Conservation (phyloP, 371 early-diverging fungal genomes). For the Capillidium heterosporum region DNA sequence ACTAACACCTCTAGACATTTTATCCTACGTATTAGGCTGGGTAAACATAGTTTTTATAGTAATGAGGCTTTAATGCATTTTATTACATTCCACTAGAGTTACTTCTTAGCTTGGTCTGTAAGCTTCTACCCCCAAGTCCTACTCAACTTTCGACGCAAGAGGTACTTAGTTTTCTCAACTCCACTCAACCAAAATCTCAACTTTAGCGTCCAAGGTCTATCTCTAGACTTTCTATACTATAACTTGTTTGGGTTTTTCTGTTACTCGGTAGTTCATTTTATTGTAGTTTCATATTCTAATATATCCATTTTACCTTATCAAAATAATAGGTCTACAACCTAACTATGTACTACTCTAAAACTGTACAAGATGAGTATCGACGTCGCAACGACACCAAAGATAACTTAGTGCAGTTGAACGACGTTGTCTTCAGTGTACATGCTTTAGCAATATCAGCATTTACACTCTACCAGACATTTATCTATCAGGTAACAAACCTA, state of each 20-base stretch:
- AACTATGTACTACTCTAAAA: too few species aligned
- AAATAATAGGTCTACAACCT: neutral
- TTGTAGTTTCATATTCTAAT: neutral
- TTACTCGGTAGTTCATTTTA: conserved; percentile 34
- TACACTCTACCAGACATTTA: too few species aligned
- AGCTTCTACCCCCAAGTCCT: conserved; percentile 56
- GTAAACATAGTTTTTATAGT: neutral
- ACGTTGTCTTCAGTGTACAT: too few species aligned
- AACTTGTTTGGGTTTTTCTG: conserved; percentile 74
- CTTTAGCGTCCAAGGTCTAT: conserved; percentile 61
- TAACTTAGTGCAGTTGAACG: too few species aligned
- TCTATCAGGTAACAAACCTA: neutral
- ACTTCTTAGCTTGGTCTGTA: conserved; percentile 56
- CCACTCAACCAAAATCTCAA: neutral
- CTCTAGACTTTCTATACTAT: conserved; percentile 72
- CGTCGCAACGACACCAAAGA: too few species aligned
- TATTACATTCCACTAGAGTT: conserved; percentile 39
- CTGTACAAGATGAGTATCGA: too few species aligned
- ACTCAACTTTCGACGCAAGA: conserved; percentile 44
- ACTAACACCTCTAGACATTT: neutral
- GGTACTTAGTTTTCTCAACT: conserved; percentile 8
- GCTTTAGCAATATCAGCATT: too few species aligned
- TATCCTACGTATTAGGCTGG: conserved; percentile 6
- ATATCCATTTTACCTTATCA: neutral
- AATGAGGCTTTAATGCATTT: neutral